Evolutionary conservation across 306 rosid genomes (phyloP).

Genomic region (Albizia julibrissin): DNA sequence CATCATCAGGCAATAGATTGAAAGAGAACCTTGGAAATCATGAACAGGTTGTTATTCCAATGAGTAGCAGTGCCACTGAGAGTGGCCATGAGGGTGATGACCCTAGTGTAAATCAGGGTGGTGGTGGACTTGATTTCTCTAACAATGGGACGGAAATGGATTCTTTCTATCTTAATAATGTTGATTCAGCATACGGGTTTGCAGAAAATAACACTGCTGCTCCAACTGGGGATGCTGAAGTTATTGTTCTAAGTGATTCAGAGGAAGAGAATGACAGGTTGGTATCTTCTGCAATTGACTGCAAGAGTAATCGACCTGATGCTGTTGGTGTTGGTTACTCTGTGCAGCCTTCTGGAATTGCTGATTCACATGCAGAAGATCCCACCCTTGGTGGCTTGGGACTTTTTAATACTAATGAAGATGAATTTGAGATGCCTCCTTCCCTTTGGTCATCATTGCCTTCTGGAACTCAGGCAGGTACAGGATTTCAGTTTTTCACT

Average conservation of each 20-base stretch:
- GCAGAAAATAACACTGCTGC: conserved; percentile 52
- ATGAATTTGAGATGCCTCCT: conserved; percentile 63
- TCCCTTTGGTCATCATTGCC: conserved; percentile 64
- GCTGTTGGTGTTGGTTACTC: conserved; percentile 55
- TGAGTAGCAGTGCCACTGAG: conserved; percentile 95
- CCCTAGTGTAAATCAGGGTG: conserved; percentile 88
- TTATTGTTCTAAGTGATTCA: conserved; percentile 91
- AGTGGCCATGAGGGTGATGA: conserved; percentile 92
- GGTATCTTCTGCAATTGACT: conserved; percentile 51
- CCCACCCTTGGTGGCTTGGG: conserved; percentile 69
- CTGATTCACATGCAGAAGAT: conserved; percentile 67
- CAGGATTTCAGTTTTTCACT: conserved; percentile 82
- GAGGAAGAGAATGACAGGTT: conserved; percentile 76
- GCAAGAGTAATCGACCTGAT: conserved; percentile 50
- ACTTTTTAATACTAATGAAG: conserved; percentile 62
- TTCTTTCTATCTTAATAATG: conserved; percentile 57
- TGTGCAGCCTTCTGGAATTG: conserved; percentile 56
- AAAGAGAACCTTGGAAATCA: conserved; percentile 55
- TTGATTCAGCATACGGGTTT: conserved; percentile 67
- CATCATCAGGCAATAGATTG: conserved; percentile 61
- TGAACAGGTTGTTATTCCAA: conserved; percentile 76
- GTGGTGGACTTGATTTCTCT: conserved; percentile 63
- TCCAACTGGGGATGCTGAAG: conserved; percentile 57
- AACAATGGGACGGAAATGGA: conserved; percentile 81
- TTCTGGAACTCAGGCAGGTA: conserved; percentile 67